A percentile compares a stretch with the other conserved stretches of the same genome.
Conservation (phyloP, 495 filamentous ascomycete genomes). For the Penicillium simplicissimum region DNA sequence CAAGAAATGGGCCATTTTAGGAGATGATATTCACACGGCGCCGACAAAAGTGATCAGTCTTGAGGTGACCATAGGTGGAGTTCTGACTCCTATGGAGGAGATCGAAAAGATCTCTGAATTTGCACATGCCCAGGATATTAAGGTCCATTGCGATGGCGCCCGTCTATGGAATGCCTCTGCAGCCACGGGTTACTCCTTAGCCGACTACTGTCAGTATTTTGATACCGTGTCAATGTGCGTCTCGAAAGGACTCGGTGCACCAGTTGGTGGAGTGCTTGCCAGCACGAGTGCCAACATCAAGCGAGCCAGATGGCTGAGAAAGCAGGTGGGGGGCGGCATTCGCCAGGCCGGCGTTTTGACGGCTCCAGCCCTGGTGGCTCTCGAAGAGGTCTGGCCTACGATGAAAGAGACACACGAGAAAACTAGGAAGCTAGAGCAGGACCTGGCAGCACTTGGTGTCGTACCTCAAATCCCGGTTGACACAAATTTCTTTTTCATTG, state of each 20-base stretch:
- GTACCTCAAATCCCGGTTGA: slow-evolving; percentile 61
- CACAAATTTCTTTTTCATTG: slow-evolving; percentile 79
- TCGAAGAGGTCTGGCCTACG: slow-evolving; percentile 64
- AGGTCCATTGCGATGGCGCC: slow-evolving; percentile 39
- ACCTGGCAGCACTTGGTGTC: slow-evolving; percentile 58
- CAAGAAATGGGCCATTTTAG: slow-evolving; percentile 43
- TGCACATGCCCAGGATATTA: slow-evolving; percentile 29
- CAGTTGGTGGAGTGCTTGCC: slow-evolving; percentile 26
- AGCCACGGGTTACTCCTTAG: slow-evolving; percentile 21
- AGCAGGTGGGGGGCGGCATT: slow-evolving; percentile 30
- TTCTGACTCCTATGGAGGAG: slow-evolving; percentile 35
- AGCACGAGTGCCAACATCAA: slow-evolving; percentile 19
- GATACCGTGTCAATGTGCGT: slow-evolving; percentile 32
- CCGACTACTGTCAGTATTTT: slow-evolving; percentile 26
- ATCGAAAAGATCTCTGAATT: slow-evolving; percentile 33
- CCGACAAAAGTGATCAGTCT: slow-evolving; percentile 37
- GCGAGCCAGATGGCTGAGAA: slow-evolving; percentile 27
- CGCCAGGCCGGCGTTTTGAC: slow-evolving; percentile 31
- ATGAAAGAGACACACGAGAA: slow-evolving; percentile 54
- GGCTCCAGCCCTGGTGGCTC: slow-evolving; percentile 25
- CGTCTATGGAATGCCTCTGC: slow-evolving; percentile 35
- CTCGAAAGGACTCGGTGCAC: slow-evolving; percentile 31
- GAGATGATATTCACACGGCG: slow-evolving; percentile 37
- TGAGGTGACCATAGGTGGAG: slow-evolving; percentile 36
- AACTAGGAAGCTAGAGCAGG: slow-evolving; percentile 54